phyloP scores from a whole-genome alignment of 2,329 filamentous ascomycete species.

The Aspergillus costaricaensis region DNA sequence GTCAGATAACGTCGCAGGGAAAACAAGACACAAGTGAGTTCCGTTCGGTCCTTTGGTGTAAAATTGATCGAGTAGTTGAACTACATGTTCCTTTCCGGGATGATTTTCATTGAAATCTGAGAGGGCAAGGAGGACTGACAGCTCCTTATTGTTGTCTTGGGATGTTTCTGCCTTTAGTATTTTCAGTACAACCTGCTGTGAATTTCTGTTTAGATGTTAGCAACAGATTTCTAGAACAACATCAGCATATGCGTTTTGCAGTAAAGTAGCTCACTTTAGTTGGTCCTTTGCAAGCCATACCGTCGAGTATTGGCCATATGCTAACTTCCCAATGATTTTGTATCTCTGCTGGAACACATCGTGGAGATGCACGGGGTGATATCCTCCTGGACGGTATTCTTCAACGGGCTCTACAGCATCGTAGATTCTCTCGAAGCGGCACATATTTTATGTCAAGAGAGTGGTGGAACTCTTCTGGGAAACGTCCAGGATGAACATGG shows the following conservation, averaged over 20 bases:
- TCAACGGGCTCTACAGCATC: constrained; percentile 28
- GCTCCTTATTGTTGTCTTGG: constrained; percentile 22
- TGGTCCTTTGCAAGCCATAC: constrained; percentile 28
- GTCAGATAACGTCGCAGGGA: constrained; percentile 29
- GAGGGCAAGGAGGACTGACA: constrained; percentile 20
- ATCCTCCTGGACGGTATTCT: constrained; percentile 29
- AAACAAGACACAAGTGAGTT: constrained; percentile 27
- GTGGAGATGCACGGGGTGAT: constrained; percentile 28
- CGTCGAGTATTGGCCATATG: constrained; percentile 26
- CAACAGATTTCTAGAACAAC: neutral
- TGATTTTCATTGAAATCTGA: constrained; percentile 16
- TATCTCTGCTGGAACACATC: constrained; percentile 28
- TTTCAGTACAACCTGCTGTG: constrained; percentile 26
- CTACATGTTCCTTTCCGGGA: constrained; percentile 22
- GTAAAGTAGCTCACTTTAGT: constrained; percentile 9
- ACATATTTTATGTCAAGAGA: constrained; percentile 6
- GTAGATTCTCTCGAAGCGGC: constrained; percentile 25
- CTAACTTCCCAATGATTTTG: constrained; percentile 21
- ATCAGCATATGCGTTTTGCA: neutral
- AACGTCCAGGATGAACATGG: no score
- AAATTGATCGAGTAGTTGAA: constrained; percentile 28
- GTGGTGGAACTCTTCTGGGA: no score
- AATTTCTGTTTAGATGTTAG: constrained; percentile 15
- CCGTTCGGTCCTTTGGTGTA: constrained; percentile 28
- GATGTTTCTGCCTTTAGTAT: constrained; percentile 29